These are phyloP conservation scores for Hymenoscyphus linearis DNA, from an alignment of 2,329 filamentous ascomycete genomes.

Conservation along the genomic window DNA sequence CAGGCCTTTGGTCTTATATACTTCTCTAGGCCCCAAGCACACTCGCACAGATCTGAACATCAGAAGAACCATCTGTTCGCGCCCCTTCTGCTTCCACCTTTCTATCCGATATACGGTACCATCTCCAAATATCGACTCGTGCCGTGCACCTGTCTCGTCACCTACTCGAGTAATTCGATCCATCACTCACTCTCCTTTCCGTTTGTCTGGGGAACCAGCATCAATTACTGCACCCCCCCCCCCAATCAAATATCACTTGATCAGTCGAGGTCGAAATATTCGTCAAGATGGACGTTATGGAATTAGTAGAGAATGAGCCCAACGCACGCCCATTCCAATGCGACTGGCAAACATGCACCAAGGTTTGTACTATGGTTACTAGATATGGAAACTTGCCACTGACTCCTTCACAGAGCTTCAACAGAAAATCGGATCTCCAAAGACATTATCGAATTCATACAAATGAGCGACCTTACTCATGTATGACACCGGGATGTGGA, in stretches of 20 bases:
- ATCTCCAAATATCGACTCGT: constrained; percentile 12
- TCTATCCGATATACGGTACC: neutral
- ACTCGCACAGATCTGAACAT: constrained; percentile 3
- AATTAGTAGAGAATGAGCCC: constrained; percentile 59
- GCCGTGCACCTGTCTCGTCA: constrained; percentile 11
- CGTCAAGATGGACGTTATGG: constrained; percentile 54
- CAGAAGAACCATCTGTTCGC: neutral
- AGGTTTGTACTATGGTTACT: constrained; percentile 41
- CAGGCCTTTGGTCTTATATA: neutral
- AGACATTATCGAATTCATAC: constrained; percentile 68
- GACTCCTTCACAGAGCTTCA: constrained; percentile 52
- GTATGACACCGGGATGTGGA: constrained; percentile 53
- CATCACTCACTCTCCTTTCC: neutral
- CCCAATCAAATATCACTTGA: neutral
- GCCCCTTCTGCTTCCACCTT: neutral
- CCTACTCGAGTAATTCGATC: constrained; percentile 6
- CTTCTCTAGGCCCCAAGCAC: constrained; percentile 5
- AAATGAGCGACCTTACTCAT: constrained; percentile 63
- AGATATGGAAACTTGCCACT: neutral
- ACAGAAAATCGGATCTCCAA: constrained; percentile 65
- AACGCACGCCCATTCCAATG: constrained; percentile 58
- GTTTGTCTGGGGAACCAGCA: neutral
- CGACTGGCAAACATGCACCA: constrained; percentile 57
- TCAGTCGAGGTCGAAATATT: neutral
- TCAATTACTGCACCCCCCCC: neutral